Base-by-base conservation (phyloP, 2,329 filamentous ascomycete genomes). In the Aspergillus alliaceus region DNA sequence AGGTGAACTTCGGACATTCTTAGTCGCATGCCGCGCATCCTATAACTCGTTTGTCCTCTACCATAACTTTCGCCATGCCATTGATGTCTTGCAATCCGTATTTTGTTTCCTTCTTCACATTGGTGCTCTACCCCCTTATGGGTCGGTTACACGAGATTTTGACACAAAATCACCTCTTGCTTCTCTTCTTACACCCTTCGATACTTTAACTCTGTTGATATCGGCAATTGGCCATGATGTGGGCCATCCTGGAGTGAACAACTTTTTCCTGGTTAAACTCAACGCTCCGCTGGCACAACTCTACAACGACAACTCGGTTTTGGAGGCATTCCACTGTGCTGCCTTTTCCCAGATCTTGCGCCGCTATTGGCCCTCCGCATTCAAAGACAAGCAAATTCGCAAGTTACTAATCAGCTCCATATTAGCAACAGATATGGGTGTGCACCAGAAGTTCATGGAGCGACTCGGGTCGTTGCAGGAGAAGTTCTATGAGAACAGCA, bases 221-320 rank as follows among this genome's bases (percentile, higher is more conserved):
- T 93, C 93, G 8, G 95, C 95, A n/a, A 96, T 99, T 68, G 95
- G 95, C 40, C 95, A 99, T 66, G 95, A 99, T 72, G 95, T 98
- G 37, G 95, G 95, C 22, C 95, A 99, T 71, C 95, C 95, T 0
- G 95, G 95, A 54, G 95, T 99, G 68, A 99, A 98, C 78, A 99
- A 99, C 72, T 92, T 93, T 29, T 99, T 99, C 71, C 81, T 99
- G 5, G 87, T 96, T 18, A 92, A 90, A 31, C 84, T 97, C 31
- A 96, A 97, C 71, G 90, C 95, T 18, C 93, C 95, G 1, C 80
- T 99, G 27, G 95, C 95, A 12, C 93, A 97, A 73, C 81, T 98
- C 14, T 99, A 98, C 79, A 98, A 98, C 69, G 95, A 99, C 73
- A 90, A 90, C 55, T 98, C 95, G 1, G 95, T 99, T 15, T 82